Base-by-base conservation (phyloP, 2,329 filamentous ascomycete genomes). In the Trichoderma sp. region DNA sequence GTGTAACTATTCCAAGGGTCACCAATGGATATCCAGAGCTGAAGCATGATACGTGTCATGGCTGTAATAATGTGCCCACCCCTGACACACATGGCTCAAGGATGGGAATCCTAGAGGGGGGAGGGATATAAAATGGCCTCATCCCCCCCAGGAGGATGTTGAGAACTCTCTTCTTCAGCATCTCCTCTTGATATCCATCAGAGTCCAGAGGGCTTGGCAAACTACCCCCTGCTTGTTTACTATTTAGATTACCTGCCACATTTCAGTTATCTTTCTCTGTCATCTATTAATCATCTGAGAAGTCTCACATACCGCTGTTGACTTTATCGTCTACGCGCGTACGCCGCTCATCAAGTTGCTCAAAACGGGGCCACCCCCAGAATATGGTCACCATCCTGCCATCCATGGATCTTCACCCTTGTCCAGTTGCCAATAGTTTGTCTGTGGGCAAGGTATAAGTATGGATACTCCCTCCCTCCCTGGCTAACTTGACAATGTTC, bases 1-100 rank as follows among this genome's bases (percentile, higher is more conserved):
- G 57, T 70, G 66, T 53, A 61, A 62, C 36, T 61, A 70, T 70
- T 62, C 57, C 39, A 21, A 61, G 26, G 14, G n/a, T 62, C 39
- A 11, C 66, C 36, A 70, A 36, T 70, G 4, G 57, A 34, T n/a
- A 61, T 28, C 14, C 15, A 28, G 15, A 61, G 26, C n/a, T 18
- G 21, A 28, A 36, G 15, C 60, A 15, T 34, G 26, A 70, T 70
- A 70, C 57, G 57, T 62, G 28, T 53, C 57, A 62, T 32, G 39
- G 9, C 66, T 21, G 39, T 9, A 61, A 30, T 26, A 18, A 8
- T 14, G 3, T 18, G 24, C n/a, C n/a, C 28, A 21, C 28, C 30
- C 39, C 28, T 69, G 66, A 47, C 18, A n/a, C 28, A 34, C 57
- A 62, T 51, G 21, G 34, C 4, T 12, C n/a, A 62, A 56, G 34